These are phyloP conservation scores for Alternaria longipes DNA, from an alignment of 2,329 filamentous ascomycete species.

Conservation along the genomic window DNA sequence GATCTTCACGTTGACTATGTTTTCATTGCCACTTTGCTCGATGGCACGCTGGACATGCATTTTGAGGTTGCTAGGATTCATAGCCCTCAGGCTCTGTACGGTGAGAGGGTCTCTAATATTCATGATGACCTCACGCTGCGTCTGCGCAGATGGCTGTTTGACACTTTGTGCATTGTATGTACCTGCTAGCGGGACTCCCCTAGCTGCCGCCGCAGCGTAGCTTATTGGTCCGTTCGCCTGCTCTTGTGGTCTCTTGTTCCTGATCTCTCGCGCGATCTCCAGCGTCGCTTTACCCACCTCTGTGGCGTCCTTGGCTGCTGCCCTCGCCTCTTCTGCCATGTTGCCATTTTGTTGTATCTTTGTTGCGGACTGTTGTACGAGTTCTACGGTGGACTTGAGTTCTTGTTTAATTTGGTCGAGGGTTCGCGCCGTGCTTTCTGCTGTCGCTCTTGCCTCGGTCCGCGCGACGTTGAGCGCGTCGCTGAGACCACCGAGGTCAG, in stretches of 20 bases:
- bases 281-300: too few species aligned
- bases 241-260: slow-evolving; percentile 1
- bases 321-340: slow-evolving; percentile 21
- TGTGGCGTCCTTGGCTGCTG: neutral
- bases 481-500: slow-evolving; percentile 21
- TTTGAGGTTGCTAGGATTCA: too few species aligned
- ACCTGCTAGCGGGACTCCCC: slow-evolving; percentile 6
- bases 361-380: slow-evolving; percentile 11
- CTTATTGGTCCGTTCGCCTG: slow-evolving; percentile 1
- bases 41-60: too few species aligned
- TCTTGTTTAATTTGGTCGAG: too few species aligned
- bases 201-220: too few species aligned
- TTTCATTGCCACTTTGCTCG: too few species aligned
- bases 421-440: too few species aligned
- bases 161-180: slow-evolving; percentile 28
- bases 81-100: too few species aligned
- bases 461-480: slow-evolving; percentile 24
- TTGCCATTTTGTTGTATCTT: slow-evolving; percentile 22
- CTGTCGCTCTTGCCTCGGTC: slow-evolving; percentile 18
- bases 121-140: slow-evolving; percentile 24
- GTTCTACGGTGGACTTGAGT: too few species aligned
- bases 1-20: too few species aligned
- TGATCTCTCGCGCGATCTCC: too few species aligned
- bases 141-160: slow-evolving; percentile 18
- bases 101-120: too few species aligned